Evolutionary conservation across 139 green algal species (phyloP).

Genomic region (Closterium sp.): DNA sequence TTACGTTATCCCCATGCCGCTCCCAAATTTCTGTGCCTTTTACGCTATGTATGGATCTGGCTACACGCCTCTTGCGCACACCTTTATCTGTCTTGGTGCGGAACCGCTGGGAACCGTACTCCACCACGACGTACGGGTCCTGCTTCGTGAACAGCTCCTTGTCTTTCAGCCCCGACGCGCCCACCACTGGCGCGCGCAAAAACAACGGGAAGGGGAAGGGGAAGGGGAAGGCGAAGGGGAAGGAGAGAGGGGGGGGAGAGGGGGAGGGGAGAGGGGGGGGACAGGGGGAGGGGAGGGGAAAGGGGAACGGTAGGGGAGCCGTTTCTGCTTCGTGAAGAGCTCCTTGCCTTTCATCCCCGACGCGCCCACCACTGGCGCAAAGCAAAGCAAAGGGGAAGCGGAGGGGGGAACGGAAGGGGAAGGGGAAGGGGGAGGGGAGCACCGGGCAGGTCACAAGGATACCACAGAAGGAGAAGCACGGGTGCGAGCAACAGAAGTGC

Average conservation of each 20-base stretch:
- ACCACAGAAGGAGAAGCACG: too few species aligned
- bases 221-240: background rate
- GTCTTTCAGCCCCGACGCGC: slow-evolving; percentile 11
- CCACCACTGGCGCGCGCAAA: slow-evolving; percentile 21
- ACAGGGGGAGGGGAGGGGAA: too few species aligned
- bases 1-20: too few species aligned
- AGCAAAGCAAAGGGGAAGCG: too few species aligned
- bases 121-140: slow-evolving; percentile 39
- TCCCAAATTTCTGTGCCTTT: too few species aligned
- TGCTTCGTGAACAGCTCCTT: slow-evolving; percentile 36
- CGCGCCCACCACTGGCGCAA: slow-evolving; percentile 4
- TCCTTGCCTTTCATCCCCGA: slow-evolving; percentile 11
- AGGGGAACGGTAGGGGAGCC: too few species aligned
- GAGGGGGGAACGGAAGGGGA: too few species aligned
- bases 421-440: background rate
- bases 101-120: slow-evolving; percentile 6
- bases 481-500: too few species aligned
- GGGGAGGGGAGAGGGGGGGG: too few species aligned
- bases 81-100: slow-evolving; percentile 25
- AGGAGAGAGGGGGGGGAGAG: background rate
- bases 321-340: slow-evolving; percentile 28
- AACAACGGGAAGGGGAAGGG: background rate
- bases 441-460: background rate
- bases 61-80: too few species aligned
- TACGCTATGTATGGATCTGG: too few species aligned